Evolutionary conservation across 2,329 filamentous ascomycete genomes (phyloP).

Genomic region (Fusarium miscanthi): DNA sequence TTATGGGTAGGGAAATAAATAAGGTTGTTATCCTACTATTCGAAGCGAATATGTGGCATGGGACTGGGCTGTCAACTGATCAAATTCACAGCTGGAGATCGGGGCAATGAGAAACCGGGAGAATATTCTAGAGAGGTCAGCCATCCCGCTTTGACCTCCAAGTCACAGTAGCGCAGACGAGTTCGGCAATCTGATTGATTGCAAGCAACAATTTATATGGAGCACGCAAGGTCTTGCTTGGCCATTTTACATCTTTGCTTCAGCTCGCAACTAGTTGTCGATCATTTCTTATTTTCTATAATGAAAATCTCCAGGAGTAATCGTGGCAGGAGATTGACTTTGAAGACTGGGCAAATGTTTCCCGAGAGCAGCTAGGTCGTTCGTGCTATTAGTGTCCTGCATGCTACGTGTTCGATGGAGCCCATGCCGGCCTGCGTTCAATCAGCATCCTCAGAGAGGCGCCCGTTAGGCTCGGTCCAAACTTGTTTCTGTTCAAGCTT

Average conservation of each 20-base stretch:
- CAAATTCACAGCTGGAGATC: neutral
- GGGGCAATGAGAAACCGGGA: neutral
- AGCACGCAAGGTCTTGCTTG: neutral
- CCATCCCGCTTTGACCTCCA: neutral
- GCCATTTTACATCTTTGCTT: neutral
- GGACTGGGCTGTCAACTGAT: neutral
- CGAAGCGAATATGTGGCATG: neutral
- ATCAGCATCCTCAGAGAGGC: accelerated
- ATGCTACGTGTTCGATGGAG: neutral
- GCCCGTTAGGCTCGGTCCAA: too few species aligned
- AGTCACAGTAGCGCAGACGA: too few species aligned
- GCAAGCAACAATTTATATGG: neutral
- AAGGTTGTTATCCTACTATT: neutral
- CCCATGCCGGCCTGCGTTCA: neutral
- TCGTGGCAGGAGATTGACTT: neutral
- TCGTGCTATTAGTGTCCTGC: neutral
- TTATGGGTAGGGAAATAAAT: accelerated
- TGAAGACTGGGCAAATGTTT: neutral
- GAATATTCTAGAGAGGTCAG: neutral
- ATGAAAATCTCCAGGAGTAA: neutral
- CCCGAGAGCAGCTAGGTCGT: neutral
- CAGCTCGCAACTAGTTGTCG: neutral
- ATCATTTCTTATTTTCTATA: neutral
- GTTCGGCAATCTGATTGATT: too few species aligned
- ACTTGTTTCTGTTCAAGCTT: neutral